A percentile compares a stretch with the other conserved stretches of the same genome.
phyloP scores from a whole-genome alignment of 2,329 filamentous ascomycete genomes.

The Diaporthe helianthi region DNA sequence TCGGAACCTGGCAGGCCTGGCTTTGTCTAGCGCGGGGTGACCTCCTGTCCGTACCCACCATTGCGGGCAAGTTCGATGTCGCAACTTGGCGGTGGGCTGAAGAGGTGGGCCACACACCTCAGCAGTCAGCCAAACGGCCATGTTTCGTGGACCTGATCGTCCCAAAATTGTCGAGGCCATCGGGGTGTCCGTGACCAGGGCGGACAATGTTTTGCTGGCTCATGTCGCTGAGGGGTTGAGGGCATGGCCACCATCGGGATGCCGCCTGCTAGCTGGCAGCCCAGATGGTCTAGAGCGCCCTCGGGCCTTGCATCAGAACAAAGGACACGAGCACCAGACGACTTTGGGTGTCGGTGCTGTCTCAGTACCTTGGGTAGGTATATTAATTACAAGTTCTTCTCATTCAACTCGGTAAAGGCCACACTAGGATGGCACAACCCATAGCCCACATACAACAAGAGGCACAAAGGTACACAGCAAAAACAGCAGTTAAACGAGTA shows the following conservation, averaged over 20 bases:
- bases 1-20: too few relatives aligned
- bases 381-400: constrained; percentile 28
- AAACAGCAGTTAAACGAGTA: constrained; percentile 35
- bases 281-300: background rate
- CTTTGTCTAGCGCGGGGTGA: constrained; percentile 25
- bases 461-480: constrained; percentile 30
- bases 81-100: constrained; percentile 17
- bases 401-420: constrained; percentile 15
- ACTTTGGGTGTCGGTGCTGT: background rate
- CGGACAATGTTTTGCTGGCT: constrained; percentile 9
- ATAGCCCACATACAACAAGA: constrained; percentile 4
- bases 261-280: background rate
- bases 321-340: constrained; percentile 14
- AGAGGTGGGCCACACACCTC: constrained; percentile 22
- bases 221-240: constrained; percentile 20
- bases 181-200: constrained; percentile 30
- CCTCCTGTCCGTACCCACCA: constrained; percentile 13
- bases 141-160: constrained; percentile 28
- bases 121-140: constrained; percentile 26
- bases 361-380: too few relatives aligned
- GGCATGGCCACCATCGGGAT: background rate
- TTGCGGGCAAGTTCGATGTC: constrained; percentile 24
- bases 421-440: background rate
- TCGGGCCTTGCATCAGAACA: constrained; percentile 22
- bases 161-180: constrained; percentile 21